phyloP scores from a whole-genome alignment of 805 yeast genomes.

The Hemisphaericaspora nanyangensis region DNA sequence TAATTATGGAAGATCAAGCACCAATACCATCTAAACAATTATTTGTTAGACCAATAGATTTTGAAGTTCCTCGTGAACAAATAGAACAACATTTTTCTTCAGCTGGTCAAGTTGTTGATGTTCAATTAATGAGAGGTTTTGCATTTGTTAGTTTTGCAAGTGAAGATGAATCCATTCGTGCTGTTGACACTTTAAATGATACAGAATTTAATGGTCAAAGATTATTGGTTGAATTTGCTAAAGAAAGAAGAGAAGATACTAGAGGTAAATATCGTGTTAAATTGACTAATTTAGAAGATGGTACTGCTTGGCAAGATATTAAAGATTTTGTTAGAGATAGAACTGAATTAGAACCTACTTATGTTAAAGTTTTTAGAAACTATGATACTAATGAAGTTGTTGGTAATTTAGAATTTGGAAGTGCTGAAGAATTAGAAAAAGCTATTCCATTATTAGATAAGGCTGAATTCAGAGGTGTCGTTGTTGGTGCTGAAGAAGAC shows the following conservation, averaged over 20 bases:
- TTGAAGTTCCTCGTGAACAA: slow-evolving; percentile 49
- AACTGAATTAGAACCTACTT: slow-evolving; percentile 59
- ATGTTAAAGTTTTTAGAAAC: slow-evolving; percentile 49
- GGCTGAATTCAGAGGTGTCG: slow-evolving; percentile 64
- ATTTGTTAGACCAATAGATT: slow-evolving; percentile 62
- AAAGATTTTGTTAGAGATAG: slow-evolving; percentile 87
- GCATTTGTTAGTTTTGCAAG: slow-evolving; percentile 86
- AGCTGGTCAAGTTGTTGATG: slow-evolving; percentile 64
- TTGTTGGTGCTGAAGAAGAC: slow-evolving; percentile 76
- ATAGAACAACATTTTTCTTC: slow-evolving; percentile 65
- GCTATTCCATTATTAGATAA: slow-evolving; percentile 75
- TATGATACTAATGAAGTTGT: slow-evolving; percentile 42
- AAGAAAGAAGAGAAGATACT: slow-evolving; percentile 53
- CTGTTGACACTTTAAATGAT: slow-evolving; percentile 44
- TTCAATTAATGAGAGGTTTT: slow-evolving; percentile 73
- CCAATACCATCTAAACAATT: slow-evolving; percentile 17
- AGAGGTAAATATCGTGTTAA: slow-evolving; percentile 74
- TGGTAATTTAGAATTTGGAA: slow-evolving; percentile 52
- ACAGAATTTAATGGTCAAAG: slow-evolving; percentile 48
- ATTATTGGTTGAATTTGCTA: slow-evolving; percentile 52
- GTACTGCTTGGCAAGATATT: slow-evolving; percentile 82
- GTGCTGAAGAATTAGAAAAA: slow-evolving; percentile 70
- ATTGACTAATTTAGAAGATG: slow-evolving; percentile 67
- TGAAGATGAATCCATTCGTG: slow-evolving; percentile 49
- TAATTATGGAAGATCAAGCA: slow-evolving; percentile 2